Evolutionary conservation across 176 grass and related monocot genomes (phyloP).

Genomic region (Oryza brachyantha): DNA sequence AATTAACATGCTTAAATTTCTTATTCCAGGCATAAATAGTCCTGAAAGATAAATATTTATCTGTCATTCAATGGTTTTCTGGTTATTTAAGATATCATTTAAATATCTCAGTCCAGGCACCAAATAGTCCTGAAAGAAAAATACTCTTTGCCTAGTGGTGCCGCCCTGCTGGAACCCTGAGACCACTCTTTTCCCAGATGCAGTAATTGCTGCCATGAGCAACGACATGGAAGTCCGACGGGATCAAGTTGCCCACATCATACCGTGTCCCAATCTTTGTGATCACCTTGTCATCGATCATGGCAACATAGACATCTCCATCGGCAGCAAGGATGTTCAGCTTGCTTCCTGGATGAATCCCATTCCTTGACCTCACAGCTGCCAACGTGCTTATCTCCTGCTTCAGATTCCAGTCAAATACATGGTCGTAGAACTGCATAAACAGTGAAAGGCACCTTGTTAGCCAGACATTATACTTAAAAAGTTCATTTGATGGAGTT

Average conservation of each 20-base stretch:
- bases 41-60: no score
- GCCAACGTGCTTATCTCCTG: constrained; percentile 49
- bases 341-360: constrained; percentile 50
- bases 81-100: constrained; percentile 22
- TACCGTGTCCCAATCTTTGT: constrained; percentile 58
- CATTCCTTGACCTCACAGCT: constrained; percentile 44
- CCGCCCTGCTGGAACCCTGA: constrained; percentile 10
- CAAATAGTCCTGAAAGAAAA: constrained; percentile 6
- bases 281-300: constrained; percentile 65
- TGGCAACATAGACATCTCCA: constrained; percentile 53
- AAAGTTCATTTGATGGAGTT: not conserved
- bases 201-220: constrained; percentile 71
- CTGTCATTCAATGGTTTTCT: not conserved
- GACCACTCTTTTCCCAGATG: constrained; percentile 65
- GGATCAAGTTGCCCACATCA: constrained; percentile 62
- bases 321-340: constrained; percentile 58
- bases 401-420: constrained; percentile 81
- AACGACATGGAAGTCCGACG: constrained; percentile 51
- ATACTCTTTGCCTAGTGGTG: not conserved
- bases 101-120: not conserved
- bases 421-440: constrained; percentile 74
- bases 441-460: not conserved
- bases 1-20: constrained; percentile 13
- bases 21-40: constrained; percentile 8
- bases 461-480: not conserved